phyloP scores from a whole-genome alignment of 2,329 filamentous ascomycete genomes.

The Talaromyces sp. region DNA sequence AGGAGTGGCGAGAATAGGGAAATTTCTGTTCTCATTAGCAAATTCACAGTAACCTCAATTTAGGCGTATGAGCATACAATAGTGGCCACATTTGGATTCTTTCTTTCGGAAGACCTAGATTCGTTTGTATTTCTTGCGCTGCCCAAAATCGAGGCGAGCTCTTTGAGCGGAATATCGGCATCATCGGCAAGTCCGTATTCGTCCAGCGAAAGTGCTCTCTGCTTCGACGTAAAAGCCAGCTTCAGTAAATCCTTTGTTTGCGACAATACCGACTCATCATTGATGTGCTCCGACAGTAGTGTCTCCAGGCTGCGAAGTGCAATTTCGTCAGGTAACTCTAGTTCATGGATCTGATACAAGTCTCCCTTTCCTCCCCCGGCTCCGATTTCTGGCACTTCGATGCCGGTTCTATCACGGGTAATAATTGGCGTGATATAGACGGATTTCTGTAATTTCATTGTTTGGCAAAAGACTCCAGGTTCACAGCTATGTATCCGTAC shows the following conservation, averaged over 20 bases:
- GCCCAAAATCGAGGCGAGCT: constrained; percentile 33
- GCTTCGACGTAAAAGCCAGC: constrained; percentile 33
- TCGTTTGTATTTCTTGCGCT: constrained; percentile 12
- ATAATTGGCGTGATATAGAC: constrained; percentile 79
- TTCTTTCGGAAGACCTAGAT: not conserved
- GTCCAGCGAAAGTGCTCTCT: constrained; percentile 34
- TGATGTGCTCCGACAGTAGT: constrained; percentile 46
- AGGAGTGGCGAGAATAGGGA: constrained; percentile 87
- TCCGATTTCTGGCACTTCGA: constrained; percentile 67
- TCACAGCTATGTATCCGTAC: constrained; percentile 83
- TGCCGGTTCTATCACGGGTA: constrained; percentile 54
- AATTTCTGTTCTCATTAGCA: constrained; percentile 50
- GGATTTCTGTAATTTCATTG: constrained; percentile 47
- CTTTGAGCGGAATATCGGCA: constrained; percentile 36
- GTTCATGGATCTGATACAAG: constrained; percentile 62
- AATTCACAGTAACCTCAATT: not conserved
- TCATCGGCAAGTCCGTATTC: constrained; percentile 33
- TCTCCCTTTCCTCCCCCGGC: constrained; percentile 77
- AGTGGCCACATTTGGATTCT: not conserved
- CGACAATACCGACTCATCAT: constrained; percentile 27
- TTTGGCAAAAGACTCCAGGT: constrained; percentile 53
- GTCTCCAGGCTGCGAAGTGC: constrained; percentile 53
- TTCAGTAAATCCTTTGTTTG: constrained; percentile 31
- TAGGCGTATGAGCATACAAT: not conserved
- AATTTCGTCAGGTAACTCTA: constrained; percentile 54